Evolutionary conservation across 1,139 yeast species (phyloP), one percentile per base, ranked within the genome.

Genomic region (Sugiyamaella novakii): DNA sequence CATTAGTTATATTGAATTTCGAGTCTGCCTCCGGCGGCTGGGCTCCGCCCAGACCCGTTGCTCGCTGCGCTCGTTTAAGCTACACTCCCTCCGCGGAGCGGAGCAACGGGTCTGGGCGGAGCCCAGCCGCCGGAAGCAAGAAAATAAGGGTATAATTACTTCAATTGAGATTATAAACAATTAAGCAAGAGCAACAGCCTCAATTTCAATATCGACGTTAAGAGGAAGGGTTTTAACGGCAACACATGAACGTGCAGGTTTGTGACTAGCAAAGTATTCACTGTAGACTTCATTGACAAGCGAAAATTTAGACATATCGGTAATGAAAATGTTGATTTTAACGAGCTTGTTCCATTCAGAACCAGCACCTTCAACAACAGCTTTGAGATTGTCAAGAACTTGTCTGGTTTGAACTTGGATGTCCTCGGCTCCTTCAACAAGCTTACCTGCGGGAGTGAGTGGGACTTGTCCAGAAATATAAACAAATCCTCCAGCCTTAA

Each of bases 401-500:
- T 87, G 95, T 68, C 87, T 92, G 47, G 96, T 86, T 71, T 85
- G 87, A 59, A 80, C 94, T 61, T 83, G 77, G 66, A 88, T 84
- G 55, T 67, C 70, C 45, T 63, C 67, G 47, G 80, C 75, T 44
- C 85, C 95, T 56, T 80, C 81, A 61, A 89, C 81, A 57, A 88
- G 84, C 70, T 84, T 83, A 41, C 66, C 66, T 12, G 84, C 92
- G 40, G 92, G 78, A 43, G 94, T 87, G 75, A 82, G 81, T 53
- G 98, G 98, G 55, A 92, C 83, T 73, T 92, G 98, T 49, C 98
- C 98, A 41, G 97, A 88, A 53, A 92, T 91, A 69, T 86, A 92
- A 67, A 92, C 72, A 69, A 88, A 82, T 51, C 62, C 65, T 22
- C 62, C 63, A 51, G 82, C 92, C 74, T 86, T 89, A 70, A 89